A percentile compares a stretch with the other conserved stretches of the same genome.
Conservation (phyloP, 129 eudicot genomes). For the Flaveria trinervia region DNA sequence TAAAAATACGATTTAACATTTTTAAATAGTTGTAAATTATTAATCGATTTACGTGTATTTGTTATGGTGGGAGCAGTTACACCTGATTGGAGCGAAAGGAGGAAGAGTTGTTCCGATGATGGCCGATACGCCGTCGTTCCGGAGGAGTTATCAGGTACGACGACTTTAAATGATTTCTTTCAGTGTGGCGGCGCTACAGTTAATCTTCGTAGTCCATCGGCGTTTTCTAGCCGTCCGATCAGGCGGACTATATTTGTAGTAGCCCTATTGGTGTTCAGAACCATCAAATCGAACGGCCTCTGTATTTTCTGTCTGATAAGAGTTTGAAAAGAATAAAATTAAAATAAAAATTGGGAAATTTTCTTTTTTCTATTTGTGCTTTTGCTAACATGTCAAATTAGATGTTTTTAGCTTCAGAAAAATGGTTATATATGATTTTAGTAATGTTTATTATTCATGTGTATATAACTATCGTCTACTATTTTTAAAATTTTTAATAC, state of each 20-base stretch:
- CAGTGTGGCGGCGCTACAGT: conserved; percentile 23
- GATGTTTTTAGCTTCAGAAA: neutral
- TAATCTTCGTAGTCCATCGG: conserved; percentile 13
- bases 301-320: conserved; percentile 19
- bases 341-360: neutral
- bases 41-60: too few species aligned
- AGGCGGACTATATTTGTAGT: neutral
- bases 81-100: conserved; percentile 49
- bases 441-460: too few species aligned
- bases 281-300: conserved; percentile 33
- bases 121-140: conserved; percentile 71
- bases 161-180: neutral
- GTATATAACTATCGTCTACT: too few species aligned
- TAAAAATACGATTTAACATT: too few species aligned
- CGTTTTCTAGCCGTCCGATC: conserved; percentile 36
- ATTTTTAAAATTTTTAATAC: neutral
- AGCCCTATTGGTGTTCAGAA: conserved; percentile 8
- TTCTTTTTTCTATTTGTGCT: neutral
- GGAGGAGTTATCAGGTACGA: conserved; percentile 75
- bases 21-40: too few species aligned
- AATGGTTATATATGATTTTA: neutral
- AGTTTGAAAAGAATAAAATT: neutral
- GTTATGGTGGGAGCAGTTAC: conserved; percentile 31
- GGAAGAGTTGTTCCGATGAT: conserved; percentile 76
- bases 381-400: neutral